These are phyloP conservation scores for Plectranthus barbatus DNA, from an alignment of 257 asterid species.

Conservation along the genomic window DNA sequence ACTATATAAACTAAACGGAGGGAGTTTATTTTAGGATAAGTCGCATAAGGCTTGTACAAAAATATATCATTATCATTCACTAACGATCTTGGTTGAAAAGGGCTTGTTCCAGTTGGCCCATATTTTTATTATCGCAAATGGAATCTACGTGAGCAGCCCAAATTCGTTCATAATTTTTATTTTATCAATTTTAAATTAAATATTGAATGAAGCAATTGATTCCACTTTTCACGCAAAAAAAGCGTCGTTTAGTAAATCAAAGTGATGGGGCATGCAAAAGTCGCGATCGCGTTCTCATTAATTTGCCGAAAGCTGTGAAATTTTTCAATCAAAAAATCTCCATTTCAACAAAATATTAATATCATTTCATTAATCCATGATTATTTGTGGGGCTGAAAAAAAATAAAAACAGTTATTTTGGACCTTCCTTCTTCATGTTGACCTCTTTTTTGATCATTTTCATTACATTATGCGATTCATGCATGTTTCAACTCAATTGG, in stretches of 20 bases:
- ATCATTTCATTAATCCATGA: neutral
- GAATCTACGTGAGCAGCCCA: too few relatives aligned
- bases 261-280: neutral
- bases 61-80: too few relatives aligned
- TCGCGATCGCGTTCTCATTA: neutral
- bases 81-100: too few relatives aligned
- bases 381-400: neutral
- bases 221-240: too few relatives aligned
- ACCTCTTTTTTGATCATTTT: neutral
- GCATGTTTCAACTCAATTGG: neutral
- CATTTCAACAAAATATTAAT: neutral
- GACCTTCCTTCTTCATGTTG: neutral
- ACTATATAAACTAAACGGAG: too few relatives aligned
- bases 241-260: neutral
- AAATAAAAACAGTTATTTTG: neutral
- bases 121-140: too few relatives aligned
- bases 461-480: neutral
- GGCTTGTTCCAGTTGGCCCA: too few relatives aligned
- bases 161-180: too few relatives aligned
- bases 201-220: too few relatives aligned
- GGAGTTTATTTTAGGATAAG: too few relatives aligned
- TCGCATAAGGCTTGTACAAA: too few relatives aligned
- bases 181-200: too few relatives aligned
- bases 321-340: neutral
- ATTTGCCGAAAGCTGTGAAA: neutral